Conservation (phyloP, 495 filamentous ascomycete species). For the Chaetomium fimeti region DNA sequence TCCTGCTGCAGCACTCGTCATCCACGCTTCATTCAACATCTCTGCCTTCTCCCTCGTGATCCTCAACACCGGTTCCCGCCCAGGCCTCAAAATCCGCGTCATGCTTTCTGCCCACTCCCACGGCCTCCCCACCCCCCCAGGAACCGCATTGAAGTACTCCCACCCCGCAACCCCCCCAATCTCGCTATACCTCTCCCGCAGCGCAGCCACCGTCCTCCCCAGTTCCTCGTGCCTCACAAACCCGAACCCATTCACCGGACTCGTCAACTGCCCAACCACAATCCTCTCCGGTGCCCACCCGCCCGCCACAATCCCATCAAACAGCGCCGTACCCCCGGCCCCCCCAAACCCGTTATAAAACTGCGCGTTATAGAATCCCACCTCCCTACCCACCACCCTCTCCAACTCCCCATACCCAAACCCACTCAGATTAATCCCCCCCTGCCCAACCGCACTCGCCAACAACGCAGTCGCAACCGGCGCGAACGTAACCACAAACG, state of each 20-base stretch:
- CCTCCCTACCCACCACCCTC: constrained; percentile 31
- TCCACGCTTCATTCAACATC: constrained; percentile 26
- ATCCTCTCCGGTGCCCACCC: constrained; percentile 67
- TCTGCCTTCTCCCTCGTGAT: constrained; percentile 25
- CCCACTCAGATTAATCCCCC: constrained; percentile 65
- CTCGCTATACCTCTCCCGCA: constrained; percentile 52
- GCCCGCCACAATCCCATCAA: constrained; percentile 58
- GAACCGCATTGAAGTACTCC: constrained; percentile 77
- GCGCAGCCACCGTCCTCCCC: constrained; percentile 44
- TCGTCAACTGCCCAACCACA: constrained; percentile 71
- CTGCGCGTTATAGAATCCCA: constrained; percentile 80
- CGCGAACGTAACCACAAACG: constrained; percentile 73
- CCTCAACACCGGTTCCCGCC: constrained; percentile 24
- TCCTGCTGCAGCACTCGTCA: constrained; percentile 16
- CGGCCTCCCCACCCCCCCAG: constrained; percentile 57
- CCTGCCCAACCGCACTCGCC: constrained; percentile 20
- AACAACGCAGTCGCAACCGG: constrained; percentile 73
- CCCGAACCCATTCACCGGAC: constrained; percentile 61
- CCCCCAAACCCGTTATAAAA: constrained; percentile 83
- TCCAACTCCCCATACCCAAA: constrained; percentile 72
- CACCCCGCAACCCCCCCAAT: constrained; percentile 86
- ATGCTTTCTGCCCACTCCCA: constrained; percentile 70
- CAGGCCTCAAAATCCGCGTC: constrained; percentile 49
- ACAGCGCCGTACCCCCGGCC: constrained; percentile 55
- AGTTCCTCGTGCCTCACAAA: constrained; percentile 39